Percentiles rank a stretch among this genome's conserved stretches.
Evolutionary conservation across 345 rosid genomes (phyloP).

Genomic region (Physaria fendleri): DNA sequence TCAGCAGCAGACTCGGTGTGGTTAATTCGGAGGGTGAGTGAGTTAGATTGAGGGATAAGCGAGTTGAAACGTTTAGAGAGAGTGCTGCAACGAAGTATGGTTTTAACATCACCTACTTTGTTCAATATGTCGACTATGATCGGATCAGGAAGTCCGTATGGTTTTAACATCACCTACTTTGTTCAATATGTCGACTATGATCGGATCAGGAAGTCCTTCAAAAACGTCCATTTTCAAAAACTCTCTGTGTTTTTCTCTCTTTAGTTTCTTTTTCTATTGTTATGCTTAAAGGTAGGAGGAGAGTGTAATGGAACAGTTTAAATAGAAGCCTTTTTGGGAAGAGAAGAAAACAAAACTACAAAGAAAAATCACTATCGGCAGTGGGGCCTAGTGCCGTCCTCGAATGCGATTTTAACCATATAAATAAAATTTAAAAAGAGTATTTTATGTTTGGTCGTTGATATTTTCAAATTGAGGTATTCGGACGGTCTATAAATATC

Average conservation of each 20-base stretch:
- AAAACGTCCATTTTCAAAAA: slow-evolving; percentile 18
- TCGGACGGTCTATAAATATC: slow-evolving; percentile 9
- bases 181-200: slow-evolving; percentile 27
- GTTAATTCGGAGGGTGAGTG: slow-evolving; percentile 22
- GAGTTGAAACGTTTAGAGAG: slow-evolving; percentile 29
- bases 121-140: slow-evolving; percentile 25
- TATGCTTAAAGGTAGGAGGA: slow-evolving; percentile 11
- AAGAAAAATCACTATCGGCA: not conserved
- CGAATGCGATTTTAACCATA: not conserved
- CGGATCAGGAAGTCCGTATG: slow-evolving; percentile 24
- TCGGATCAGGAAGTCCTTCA: slow-evolving; percentile 26
- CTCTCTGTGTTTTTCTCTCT: not conserved
- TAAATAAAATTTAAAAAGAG: not conserved
- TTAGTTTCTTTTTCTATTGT: not conserved
- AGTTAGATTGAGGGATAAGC: slow-evolving; percentile 23
- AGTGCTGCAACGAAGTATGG: slow-evolving; percentile 20
- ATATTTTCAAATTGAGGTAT: slow-evolving; percentile 5
- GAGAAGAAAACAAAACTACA: not conserved
- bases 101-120: slow-evolving; percentile 30
- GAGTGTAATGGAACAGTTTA: slow-evolving; percentile 10
- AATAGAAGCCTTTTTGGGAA: not conserved
- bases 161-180: slow-evolving; percentile 30
- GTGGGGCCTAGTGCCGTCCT: slow-evolving; percentile 20
- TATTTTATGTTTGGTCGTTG: not conserved
- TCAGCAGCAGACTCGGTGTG: slow-evolving; percentile 4